Evolutionary conservation across 768 basidiomycete species (phyloP).

Genomic region (Boletus bicolor): DNA sequence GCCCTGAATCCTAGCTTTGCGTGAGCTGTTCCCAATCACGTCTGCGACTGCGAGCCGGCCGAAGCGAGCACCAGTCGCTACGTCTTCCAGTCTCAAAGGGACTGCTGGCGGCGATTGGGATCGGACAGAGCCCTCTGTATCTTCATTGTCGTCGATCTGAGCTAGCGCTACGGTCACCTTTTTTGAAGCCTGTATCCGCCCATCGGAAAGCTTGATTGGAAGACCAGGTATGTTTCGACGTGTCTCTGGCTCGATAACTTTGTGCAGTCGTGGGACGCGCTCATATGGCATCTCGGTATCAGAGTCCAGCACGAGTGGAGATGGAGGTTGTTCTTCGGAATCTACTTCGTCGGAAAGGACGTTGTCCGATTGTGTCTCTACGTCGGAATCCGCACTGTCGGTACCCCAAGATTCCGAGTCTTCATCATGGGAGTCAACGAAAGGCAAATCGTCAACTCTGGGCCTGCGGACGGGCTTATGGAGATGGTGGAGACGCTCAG

Average conservation of each 20-base stretch:
- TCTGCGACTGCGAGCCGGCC: slow-evolving; percentile 79
- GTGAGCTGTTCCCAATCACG: slow-evolving; percentile 63
- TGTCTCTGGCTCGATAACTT: slow-evolving; percentile 43
- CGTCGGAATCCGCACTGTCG: slow-evolving; percentile 37
- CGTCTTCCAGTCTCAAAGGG: slow-evolving; percentile 53
- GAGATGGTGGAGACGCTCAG: slow-evolving; percentile 62
- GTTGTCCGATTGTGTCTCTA: slow-evolving; percentile 17
- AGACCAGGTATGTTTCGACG: slow-evolving; percentile 57
- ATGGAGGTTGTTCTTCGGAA: slow-evolving; percentile 7
- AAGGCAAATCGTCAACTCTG: slow-evolving; percentile 60
- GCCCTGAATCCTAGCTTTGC: slow-evolving; percentile 60
- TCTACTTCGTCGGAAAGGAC: slow-evolving; percentile 5
- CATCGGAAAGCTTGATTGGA: slow-evolving; percentile 85
- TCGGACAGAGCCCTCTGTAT: slow-evolving; percentile 36
- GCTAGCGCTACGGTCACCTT: slow-evolving; percentile 23
- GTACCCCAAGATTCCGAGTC: slow-evolving; percentile 52
- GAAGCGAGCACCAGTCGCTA: slow-evolving; percentile 81
- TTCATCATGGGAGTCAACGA: slow-evolving; percentile 64
- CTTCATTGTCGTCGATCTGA: slow-evolving; percentile 27
- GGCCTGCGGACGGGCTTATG: slow-evolving; percentile 51
- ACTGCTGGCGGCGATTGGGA: slow-evolving; percentile 27
- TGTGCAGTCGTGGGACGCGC: slow-evolving; percentile 51
- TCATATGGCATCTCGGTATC: slow-evolving; percentile 80
- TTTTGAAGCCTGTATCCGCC: slow-evolving; percentile 64
- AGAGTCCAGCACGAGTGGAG: slow-evolving; percentile 32